Evolutionary conservation across 306 rosid species (phyloP), one percentile per base, ranked within the genome.

Genomic region (Hippophae gyantsensis): DNA sequence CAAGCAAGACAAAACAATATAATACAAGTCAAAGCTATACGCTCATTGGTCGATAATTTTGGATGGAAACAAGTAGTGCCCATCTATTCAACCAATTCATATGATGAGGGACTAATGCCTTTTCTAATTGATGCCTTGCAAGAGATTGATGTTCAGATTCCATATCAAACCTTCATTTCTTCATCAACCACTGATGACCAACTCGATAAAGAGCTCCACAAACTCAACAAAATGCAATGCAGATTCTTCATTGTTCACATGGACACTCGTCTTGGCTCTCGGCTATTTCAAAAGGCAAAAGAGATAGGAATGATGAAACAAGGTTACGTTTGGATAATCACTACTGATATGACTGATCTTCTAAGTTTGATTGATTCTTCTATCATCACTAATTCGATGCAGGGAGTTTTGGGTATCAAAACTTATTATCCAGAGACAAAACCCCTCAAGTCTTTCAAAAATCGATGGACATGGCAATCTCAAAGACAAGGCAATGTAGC

Each of bases 181-280:
- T 50, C 64, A 2, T 8, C 58, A 2, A 75, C 85, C 60, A 57
- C 69, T 0, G 76, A 72, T 38, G 77, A 69, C 7, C 75, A 47
- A 1, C 80, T 86, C 3, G 43, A 1, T 10, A 1, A 0, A 12
- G 84, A 82, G 65, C 89, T 86, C 27, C 50, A 58, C 44, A 74
- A 76, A 61, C 46, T 83, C 48, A 81, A 56, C 82, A 62, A 71
- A 3, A 70, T 74, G 83, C 63, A 62, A 46, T 75, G 76, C 3
- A 69, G 78, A 61, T 84, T 86, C n/a, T 83, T 86, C 41, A 43
- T 86, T 26, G 79, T 77, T 14, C 90, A 86, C 61, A 75, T 83
- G 84, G 0, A n/a, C 2, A 41, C 63, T 1, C 0, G 0, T 43
- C 63, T 84, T 0, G 82, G 84, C 1, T 52, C 67, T 69, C 57